Conservation (phyloP, 2,329 filamentous ascomycete species). For the Diplodia seriata region DNA sequence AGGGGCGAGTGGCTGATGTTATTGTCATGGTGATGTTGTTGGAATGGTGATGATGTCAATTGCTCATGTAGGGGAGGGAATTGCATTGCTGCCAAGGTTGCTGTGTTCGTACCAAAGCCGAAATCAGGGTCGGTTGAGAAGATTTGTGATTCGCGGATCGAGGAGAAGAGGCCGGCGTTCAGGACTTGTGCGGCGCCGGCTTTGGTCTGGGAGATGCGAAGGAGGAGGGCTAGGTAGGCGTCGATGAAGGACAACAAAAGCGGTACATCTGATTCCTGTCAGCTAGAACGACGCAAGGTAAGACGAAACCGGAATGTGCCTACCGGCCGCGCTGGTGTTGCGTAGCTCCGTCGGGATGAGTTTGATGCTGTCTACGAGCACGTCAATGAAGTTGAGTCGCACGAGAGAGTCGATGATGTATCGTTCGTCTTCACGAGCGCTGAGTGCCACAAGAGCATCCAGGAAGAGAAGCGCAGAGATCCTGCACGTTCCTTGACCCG, state of each 20-base stretch:
- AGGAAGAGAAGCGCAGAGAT: slow-evolving; percentile 87
- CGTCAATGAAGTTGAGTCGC: slow-evolving; percentile 86
- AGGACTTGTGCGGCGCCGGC: slow-evolving; percentile 86
- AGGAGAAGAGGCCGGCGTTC: slow-evolving; percentile 84
- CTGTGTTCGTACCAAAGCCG: slow-evolving; percentile 66
- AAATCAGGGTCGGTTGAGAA: slow-evolving; percentile 93
- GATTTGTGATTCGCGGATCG: slow-evolving; percentile 80
- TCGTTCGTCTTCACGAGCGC: slow-evolving; percentile 72
- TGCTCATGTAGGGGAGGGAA: slow-evolving; percentile 5
- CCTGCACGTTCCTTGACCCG: slow-evolving; percentile 80
- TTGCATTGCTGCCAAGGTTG: slow-evolving; percentile 7
- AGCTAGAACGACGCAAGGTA: not conserved
- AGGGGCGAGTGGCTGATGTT: not conserved
- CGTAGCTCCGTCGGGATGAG: slow-evolving; percentile 72
- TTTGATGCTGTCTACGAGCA: slow-evolving; percentile 87
- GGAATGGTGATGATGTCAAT: not conserved
- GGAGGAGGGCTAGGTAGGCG: slow-evolving; percentile 80
- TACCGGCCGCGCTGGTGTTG: slow-evolving; percentile 44
- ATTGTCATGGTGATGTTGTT: not conserved
- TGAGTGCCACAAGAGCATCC: slow-evolving; percentile 75
- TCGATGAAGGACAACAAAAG: slow-evolving; percentile 68
- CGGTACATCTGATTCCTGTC: slow-evolving; percentile 56
- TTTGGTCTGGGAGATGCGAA: slow-evolving; percentile 83
- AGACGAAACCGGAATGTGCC: not conserved
- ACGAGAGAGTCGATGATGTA: slow-evolving; percentile 81